Percentiles rank a stretch among this genome's conserved stretches.
phyloP scores from a whole-genome alignment of 1,284 basidiomycete genomes.

The Rhodofomes roseus region DNA sequence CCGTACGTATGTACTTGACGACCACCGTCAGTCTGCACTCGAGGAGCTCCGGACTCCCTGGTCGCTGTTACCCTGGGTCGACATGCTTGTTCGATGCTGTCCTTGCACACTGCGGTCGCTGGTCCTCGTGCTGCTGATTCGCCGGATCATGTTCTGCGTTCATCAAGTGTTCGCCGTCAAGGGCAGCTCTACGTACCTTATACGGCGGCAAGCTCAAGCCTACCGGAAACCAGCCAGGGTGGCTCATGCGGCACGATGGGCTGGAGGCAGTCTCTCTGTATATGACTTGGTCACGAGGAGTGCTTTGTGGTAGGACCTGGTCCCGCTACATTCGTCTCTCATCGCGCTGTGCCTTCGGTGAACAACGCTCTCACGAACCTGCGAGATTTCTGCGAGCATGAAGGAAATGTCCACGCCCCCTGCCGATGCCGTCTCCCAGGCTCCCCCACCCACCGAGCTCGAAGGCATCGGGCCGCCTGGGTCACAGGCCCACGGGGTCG shows the following conservation, averaged over 20 bases:
- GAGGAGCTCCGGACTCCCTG: background rate
- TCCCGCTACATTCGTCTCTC: background rate
- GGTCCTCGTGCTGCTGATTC: background rate
- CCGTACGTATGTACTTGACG: background rate
- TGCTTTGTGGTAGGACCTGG: background rate
- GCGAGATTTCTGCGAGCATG: slow-evolving; percentile 1
- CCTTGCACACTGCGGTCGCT: background rate
- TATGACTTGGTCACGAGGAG: background rate
- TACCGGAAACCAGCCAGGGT: too few species aligned
- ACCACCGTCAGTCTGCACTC: background rate
- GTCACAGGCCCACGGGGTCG: slow-evolving; percentile 2
- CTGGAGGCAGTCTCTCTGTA: background rate
- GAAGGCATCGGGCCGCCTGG: background rate
- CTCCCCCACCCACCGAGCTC: background rate
- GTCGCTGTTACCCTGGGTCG: background rate
- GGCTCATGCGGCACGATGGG: background rate
- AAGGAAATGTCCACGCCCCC: background rate
- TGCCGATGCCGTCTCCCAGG: background rate
- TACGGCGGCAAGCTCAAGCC: background rate
- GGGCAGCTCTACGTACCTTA: background rate
- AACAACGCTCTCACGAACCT: background rate
- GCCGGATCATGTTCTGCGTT: background rate
- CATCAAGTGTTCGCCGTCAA: background rate
- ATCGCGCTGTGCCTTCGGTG: background rate
- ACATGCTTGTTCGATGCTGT: background rate